Conservation (phyloP, 2,329 filamentous ascomycete genomes). For the Alternaria incomplexa region DNA sequence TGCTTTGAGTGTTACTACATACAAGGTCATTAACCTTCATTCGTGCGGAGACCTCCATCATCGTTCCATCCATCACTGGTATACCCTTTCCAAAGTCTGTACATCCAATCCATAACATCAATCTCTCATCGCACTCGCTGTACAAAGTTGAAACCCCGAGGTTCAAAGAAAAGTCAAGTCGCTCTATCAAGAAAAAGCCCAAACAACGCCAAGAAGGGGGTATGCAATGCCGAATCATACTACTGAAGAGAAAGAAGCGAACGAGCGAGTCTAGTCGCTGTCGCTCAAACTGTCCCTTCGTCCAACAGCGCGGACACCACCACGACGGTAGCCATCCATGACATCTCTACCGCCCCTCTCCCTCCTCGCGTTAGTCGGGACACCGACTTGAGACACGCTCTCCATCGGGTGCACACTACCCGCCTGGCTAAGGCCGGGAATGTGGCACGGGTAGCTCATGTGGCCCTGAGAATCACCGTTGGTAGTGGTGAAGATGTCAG, state of each 20-base stretch:
- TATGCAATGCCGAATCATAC: not conserved
- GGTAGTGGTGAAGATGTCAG: slow-evolving; percentile 49
- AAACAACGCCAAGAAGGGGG: not conserved
- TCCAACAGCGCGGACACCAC: slow-evolving; percentile 48
- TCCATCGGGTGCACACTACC: slow-evolving; percentile 45
- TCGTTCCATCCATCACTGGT: not conserved
- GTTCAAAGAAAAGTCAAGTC: not conserved
- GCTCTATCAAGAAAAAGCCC: not conserved
- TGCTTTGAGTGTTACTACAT: not conserved
- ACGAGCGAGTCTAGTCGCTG: slow-evolving; percentile 48
- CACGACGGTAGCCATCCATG: slow-evolving; percentile 51
- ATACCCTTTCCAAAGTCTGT: not conserved
- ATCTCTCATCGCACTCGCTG: not conserved
- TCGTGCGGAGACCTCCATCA: not conserved
- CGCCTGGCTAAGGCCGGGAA: slow-evolving; percentile 58
- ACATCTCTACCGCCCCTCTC: slow-evolving; percentile 47
- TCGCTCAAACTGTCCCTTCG: slow-evolving; percentile 62
- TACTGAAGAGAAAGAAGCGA: not conserved
- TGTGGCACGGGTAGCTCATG: slow-evolving; percentile 63
- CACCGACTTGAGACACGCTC: slow-evolving; percentile 50
- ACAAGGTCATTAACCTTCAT: not conserved
- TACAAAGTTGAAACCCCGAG: not conserved
- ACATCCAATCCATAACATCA: not conserved
- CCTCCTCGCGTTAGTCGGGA: slow-evolving; percentile 30
- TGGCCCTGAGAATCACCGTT: slow-evolving; percentile 53